These are phyloP conservation scores for Backusella psychrophila DNA, from an alignment of 192 early-diverging fungal genomes.

Conservation along the genomic window DNA sequence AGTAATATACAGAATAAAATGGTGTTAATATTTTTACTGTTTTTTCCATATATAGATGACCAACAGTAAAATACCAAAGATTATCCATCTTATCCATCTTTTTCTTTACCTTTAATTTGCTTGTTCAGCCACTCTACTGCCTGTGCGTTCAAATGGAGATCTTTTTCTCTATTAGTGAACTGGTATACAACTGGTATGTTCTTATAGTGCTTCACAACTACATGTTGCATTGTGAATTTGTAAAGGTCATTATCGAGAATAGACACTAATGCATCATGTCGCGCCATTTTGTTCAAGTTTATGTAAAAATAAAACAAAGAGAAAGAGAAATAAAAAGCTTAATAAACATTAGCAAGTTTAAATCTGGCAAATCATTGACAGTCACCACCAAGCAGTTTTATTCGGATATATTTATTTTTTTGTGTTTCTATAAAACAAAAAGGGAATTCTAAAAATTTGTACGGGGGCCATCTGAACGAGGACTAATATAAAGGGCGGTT, in stretches of 20 bases:
- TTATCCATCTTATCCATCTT: background rate
- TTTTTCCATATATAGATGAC: background rate
- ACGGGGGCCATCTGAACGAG: constrained; percentile 11
- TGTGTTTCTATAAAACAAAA: background rate
- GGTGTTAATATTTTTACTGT: background rate
- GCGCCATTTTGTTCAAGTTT: background rate
- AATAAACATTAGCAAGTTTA: background rate
- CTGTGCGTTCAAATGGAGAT: constrained; percentile 37
- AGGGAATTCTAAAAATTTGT: constrained; percentile 9
- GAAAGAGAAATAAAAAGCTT: background rate
- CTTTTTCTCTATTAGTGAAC: constrained; percentile 63
- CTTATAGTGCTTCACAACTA: constrained; percentile 68
- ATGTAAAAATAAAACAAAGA: background rate
- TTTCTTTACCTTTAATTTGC: constrained; percentile 35
- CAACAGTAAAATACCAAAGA: background rate
- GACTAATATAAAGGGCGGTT: constrained; percentile 29
- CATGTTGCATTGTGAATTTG: constrained; percentile 85
- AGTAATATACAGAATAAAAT: background rate
- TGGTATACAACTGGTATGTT: constrained; percentile 55
- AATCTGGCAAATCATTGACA: background rate
- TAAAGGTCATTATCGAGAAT: constrained; percentile 84
- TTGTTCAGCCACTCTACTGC: constrained; percentile 45
- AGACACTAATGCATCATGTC: constrained; percentile 31
- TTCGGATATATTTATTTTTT: background rate
- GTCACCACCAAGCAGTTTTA: background rate